Conservation (phyloP, 306 rosid species). For the Fragaria iinumae region DNA sequence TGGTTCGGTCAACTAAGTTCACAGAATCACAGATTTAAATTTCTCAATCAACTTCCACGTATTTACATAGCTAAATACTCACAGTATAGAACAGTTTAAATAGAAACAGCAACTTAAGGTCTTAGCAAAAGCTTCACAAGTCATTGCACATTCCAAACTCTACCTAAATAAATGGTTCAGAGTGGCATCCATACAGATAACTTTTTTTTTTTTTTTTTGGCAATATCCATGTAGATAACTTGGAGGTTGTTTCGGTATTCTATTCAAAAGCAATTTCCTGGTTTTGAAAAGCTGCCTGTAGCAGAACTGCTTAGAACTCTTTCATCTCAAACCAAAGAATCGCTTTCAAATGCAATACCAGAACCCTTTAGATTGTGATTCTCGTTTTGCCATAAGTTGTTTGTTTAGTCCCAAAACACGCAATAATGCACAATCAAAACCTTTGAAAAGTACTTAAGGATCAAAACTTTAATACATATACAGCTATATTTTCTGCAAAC, state of each 20-base stretch:
- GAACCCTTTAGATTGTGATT: not conserved
- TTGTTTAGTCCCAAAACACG: not conserved
- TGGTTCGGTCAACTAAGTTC: slow-evolving; percentile 56
- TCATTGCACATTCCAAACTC: not conserved
- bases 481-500: not conserved
- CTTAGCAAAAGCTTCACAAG: not conserved
- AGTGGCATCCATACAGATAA: not conserved
- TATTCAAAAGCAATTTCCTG: no score
- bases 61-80: not conserved
- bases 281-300: not conserved
- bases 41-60: not conserved
- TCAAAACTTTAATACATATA: not conserved
- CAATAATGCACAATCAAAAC: not conserved
- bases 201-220: no score
- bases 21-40: not conserved
- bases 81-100: not conserved
- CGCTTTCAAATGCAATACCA: not conserved
- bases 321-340: not conserved
- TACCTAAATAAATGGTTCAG: not conserved
- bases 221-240: not conserved
- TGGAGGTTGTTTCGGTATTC: not conserved
- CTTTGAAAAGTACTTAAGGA: not conserved
- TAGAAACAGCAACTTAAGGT: not conserved
- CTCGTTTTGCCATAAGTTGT: not conserved
- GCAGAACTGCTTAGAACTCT: not conserved